Evolutionary conservation across 202 grass and related monocot genomes (phyloP).

Genomic region (Setaria viridis): DNA sequence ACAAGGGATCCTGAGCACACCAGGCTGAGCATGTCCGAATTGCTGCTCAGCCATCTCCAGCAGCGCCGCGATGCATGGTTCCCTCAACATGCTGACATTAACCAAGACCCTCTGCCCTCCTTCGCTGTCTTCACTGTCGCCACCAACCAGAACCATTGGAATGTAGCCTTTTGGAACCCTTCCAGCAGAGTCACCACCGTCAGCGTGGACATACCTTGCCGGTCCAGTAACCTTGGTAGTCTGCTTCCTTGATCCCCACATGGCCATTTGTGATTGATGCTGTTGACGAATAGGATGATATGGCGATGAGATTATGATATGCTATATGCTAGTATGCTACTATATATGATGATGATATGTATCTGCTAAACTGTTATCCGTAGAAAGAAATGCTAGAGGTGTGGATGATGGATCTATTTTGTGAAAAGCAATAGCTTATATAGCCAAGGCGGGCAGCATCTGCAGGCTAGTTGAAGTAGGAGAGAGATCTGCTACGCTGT

Average conservation of each 20-base stretch:
- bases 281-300: not conserved
- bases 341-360: too few species aligned
- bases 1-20: conserved; percentile 44
- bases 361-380: not conserved
- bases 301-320: too few species aligned
- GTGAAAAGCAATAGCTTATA: not conserved
- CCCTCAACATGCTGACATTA: conserved; percentile 19
- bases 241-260: conserved; percentile 44
- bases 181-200: not conserved
- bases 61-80: conserved; percentile 40
- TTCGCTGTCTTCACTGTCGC: not conserved
- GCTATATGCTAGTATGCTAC: too few species aligned
- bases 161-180: conserved; percentile 56
- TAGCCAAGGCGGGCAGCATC: not conserved
- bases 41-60: conserved; percentile 38
- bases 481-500: not conserved
- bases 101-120: conserved; percentile 6
- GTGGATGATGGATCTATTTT: not conserved
- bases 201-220: not conserved
- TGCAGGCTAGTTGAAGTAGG: not conserved
- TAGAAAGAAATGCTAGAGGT: not conserved
- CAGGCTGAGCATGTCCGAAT: conserved; percentile 36
- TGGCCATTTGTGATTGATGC: not conserved
- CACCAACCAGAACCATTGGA: conserved; percentile 40
- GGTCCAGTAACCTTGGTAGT: not conserved